Percentiles rank a stretch among this genome's conserved stretches.
phyloP scores from a whole-genome alignment of 164 flowering plant genomes.

The Houttuynia cordata region DNA sequence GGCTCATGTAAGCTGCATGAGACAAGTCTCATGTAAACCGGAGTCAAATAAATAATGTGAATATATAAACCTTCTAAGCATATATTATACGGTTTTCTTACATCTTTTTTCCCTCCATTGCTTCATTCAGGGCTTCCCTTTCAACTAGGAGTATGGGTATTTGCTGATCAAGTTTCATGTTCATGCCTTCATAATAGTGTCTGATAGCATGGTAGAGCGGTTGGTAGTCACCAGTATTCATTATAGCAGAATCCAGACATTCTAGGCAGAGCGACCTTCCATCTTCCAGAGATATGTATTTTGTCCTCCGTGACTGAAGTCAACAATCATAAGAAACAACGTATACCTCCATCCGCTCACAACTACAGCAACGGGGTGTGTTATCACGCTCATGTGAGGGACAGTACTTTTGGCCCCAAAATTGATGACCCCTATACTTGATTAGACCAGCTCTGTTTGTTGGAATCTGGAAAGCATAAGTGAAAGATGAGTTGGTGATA shows the following conservation, averaged over 20 bases:
- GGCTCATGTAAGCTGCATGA: no score
- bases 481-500: not conserved
- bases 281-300: conserved; percentile 63
- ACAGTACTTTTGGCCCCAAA: conserved; percentile 90
- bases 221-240: conserved; percentile 93
- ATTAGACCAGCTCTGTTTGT: conserved; percentile 83
- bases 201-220: conserved; percentile 82
- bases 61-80: not conserved
- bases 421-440: conserved; percentile 92
- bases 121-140: conserved; percentile 93
- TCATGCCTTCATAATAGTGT: conserved; percentile 88
- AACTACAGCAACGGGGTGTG: conserved; percentile 87
- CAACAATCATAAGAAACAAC: not conserved
- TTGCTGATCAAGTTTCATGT: conserved; percentile 87
- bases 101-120: conserved; percentile 88
- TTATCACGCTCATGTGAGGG: conserved; percentile 85
- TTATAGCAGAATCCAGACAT: conserved; percentile 89
- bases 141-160: conserved; percentile 93
- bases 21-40: no score
- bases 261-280: conserved; percentile 83
- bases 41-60: no score
- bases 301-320: conserved; percentile 53
- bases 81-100: conserved; percentile 16
- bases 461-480: conserved; percentile 55
- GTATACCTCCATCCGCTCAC: conserved; percentile 92